Evolutionary conservation across 768 basidiomycete genomes (phyloP), one percentile per base, ranked within the genome.

Genomic region (Suillus bovinus): DNA sequence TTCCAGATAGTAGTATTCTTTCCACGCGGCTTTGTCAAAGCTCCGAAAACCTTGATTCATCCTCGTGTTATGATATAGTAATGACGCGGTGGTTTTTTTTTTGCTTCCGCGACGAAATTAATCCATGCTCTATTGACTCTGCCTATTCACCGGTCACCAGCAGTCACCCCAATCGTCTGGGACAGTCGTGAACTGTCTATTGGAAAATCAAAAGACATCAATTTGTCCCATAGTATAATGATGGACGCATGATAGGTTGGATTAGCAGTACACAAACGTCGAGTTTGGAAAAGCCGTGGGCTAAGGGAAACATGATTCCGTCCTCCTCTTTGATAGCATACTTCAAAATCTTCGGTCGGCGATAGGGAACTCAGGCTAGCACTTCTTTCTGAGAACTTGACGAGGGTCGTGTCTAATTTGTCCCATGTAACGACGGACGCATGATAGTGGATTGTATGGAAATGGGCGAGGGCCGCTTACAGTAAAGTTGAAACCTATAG

Each of bases 381-480:
- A 9, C 55, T 56, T 20, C 55, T 58, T 65, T 33, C 31, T 52
- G 50, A 52, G 50, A 52, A 65, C 57, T 62, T 56, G 58, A 67
- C 57, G 63, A 69, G 55, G 33, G 57, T 41, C 47, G 68, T 74
- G 70, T 72, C 73, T 71, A 72, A 76, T 74, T 72, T 64, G 71
- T 69, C 65, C 63, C 60, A 60, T 64, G 61, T 63, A 60, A 62
- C 56, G 62, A 17, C 39, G 24, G 16, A 39, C 58, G 56, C 59
- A 62, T 50, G 61, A 56, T 59, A 61, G 64, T 17, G 38, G 71
- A 66, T 68, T 72, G 67, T 69, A 64, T 65, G 68, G 65, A 71
- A 68, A 66, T 71, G 63, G 61, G 69, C 66, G 67, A 64, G 54
- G 54, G 61, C 76, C 73, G 73, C 74, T 74, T 74, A 73, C 66